Evolutionary conservation across 1,284 basidiomycete species (phyloP).

Genomic region (Pseudozyma tsukubaensis): DNA sequence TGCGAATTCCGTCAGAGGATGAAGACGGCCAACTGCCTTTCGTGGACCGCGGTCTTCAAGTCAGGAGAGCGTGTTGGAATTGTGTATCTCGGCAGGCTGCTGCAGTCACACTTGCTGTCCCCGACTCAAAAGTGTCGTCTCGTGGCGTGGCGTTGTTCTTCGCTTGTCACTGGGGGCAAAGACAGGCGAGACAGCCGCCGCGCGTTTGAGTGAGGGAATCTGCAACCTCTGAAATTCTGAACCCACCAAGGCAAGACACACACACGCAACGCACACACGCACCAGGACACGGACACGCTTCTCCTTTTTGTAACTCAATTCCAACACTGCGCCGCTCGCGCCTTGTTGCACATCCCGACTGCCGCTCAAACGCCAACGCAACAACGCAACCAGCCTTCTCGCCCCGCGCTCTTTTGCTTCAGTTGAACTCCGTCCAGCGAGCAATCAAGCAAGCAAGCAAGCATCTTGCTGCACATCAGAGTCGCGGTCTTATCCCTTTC

Average conservation of each 20-base stretch:
- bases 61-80: background rate
- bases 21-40: too few species aligned
- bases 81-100: background rate
- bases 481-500: conserved; percentile 6
- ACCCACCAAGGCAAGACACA: background rate
- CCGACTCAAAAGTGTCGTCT: too few species aligned
- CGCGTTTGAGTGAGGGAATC: too few species aligned
- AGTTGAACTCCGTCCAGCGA: background rate
- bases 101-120: too few species aligned
- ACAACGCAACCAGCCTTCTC: conserved; percentile 1
- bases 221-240: background rate
- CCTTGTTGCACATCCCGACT: background rate
- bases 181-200: too few species aligned
- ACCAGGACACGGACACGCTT: conserved; percentile 1
- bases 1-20: too few species aligned
- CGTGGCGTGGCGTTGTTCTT: conserved; percentile 2
- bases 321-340: background rate
- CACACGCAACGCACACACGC: conserved; percentile 1
- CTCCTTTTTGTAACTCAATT: background rate
- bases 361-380: conserved; percentile 10
- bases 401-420: background rate
- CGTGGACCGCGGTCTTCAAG: background rate
- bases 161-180: conserved; percentile 4
- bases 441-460: background rate
- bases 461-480: background rate